These are phyloP conservation scores for Suillus luteus DNA, from an alignment of 768 basidiomycete species.

Conservation along the genomic window DNA sequence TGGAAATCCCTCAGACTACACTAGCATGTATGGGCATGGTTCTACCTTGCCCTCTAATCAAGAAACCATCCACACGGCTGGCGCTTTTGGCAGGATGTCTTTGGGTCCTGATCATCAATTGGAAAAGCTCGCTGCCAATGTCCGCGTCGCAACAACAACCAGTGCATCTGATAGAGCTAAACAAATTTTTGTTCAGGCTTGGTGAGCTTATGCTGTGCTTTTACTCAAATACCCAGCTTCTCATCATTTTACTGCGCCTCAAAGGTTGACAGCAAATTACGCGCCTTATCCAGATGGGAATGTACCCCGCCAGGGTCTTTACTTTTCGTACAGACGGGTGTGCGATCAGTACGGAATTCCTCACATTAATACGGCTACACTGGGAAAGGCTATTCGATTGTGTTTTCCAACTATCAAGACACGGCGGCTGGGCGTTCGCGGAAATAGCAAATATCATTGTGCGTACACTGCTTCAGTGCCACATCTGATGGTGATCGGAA, in stretches of 20 bases:
- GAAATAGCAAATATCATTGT: conserved; percentile 98
- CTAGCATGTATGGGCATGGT: conserved; percentile 59
- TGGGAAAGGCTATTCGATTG: conserved; percentile 91
- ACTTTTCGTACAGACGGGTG: conserved; percentile 88
- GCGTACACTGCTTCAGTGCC: conserved; percentile 40
- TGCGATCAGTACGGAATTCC: conserved; percentile 93
- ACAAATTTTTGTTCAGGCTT: conserved; percentile 91
- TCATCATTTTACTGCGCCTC: conserved; percentile 19
- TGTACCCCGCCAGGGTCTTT: conserved; percentile 91
- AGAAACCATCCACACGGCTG: conserved; percentile 62
- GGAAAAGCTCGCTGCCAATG: conserved; percentile 85
- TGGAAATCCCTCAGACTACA: conserved; percentile 60
- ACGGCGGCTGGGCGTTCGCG: conserved; percentile 85
- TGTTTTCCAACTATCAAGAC: conserved; percentile 97
- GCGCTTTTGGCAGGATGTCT: conserved; percentile 76
- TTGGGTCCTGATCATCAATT: conserved; percentile 75
- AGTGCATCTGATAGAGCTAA: conserved; percentile 90
- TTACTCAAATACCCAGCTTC: conserved; percentile 19
- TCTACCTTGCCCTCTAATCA: conserved; percentile 43
- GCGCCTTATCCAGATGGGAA: conserved; percentile 91
- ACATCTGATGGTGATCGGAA: conserved; percentile 35
- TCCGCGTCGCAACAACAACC: conserved; percentile 86
- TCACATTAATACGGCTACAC: conserved; percentile 93
- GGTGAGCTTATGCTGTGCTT: conserved; percentile 50
- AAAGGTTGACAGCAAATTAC: conserved; percentile 86